Conservation (phyloP, 169 alveolate genomes). For the Gregarina niphandrodes region DNA sequence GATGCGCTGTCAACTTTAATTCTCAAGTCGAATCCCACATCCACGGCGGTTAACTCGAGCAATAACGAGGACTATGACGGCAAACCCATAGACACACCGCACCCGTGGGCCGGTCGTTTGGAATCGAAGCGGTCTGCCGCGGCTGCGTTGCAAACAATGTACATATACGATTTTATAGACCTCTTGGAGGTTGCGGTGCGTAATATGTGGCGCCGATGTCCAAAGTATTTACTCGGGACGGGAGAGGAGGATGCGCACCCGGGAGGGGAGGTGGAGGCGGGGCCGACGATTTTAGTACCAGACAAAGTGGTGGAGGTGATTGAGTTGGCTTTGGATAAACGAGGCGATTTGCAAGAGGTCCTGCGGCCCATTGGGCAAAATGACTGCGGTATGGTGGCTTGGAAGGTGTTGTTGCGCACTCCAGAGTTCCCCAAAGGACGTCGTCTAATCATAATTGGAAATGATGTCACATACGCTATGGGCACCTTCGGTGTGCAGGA, state of each 20-base stretch:
- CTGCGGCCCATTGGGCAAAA: constrained; percentile 26
- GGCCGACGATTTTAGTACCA: constrained; percentile 9
- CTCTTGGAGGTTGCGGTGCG: constrained; percentile 23
- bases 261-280: background rate
- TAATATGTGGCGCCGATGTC: constrained; percentile 23
- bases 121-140: constrained; percentile 19
- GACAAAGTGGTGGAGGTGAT: constrained; percentile 9
- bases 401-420: constrained; percentile 20
- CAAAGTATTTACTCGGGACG: constrained; percentile 13
- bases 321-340: constrained; percentile 3
- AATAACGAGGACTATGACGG: constrained; percentile 22
- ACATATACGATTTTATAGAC: constrained; percentile 27
- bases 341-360: constrained; percentile 18
- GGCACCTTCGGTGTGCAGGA: constrained; percentile 46
- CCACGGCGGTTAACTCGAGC: constrained; percentile 2
- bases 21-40: background rate
- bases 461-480: constrained; percentile 39
- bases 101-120: constrained; percentile 20
- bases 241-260: constrained; percentile 2
- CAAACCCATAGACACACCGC: constrained; percentile 18
- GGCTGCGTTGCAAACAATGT: constrained; percentile 19
- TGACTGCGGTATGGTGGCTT: constrained; percentile 35
- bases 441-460: constrained; percentile 36
- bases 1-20: background rate
- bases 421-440: constrained; percentile 50